Base-by-base conservation (phyloP, 176 grass and related monocot species). In the Elaeis guineensis region DNA sequence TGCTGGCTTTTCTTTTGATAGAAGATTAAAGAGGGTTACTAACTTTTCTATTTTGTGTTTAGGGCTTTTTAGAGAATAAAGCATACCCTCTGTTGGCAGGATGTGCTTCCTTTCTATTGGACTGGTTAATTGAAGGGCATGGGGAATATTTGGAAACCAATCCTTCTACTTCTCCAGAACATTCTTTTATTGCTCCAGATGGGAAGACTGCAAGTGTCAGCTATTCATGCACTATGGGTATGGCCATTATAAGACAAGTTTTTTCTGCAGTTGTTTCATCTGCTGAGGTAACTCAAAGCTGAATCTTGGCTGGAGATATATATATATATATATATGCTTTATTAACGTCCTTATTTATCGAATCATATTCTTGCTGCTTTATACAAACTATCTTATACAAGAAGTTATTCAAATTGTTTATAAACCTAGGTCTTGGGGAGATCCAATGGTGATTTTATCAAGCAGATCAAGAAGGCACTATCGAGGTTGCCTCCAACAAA, bases 141-240 rank as follows among this genome's bases (percentile, higher is more conserved):
- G 52, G 63, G 39, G 73, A 64, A 8, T 80, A 78, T 65, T 60
- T 95, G 76, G 73, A 89, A 57, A 89, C 90, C 44, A 95, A 89
- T 75, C 85, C 90, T 59, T 95, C 90, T 49, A 95, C 90, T 50
- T 95, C 90, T 59, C 90, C 90, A 11, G 90, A 95, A 63, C 90
- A 95, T 89, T 71, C 54, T 75, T 95, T 95, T 65, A 86, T 86
- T 26, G 82, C 90, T 75, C 82, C 90, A 4, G 70, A 86, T 86
- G 85, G 79, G 60, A 89, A 78, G 63, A 67, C 69, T 55, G 85
- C 90, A 5, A 80, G 79, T 83, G 85, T 95, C 35, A 89, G 85
- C 73, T 95, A 89, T 74, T 89, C 90, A 52, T 81, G 82, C 62
- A 95, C 86, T 21, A 95, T 95, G 86, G 90, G 86, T 70, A 95